Conservation (phyloP, 1,284 basidiomycete species). For the Takashimella tepidaria region DNA sequence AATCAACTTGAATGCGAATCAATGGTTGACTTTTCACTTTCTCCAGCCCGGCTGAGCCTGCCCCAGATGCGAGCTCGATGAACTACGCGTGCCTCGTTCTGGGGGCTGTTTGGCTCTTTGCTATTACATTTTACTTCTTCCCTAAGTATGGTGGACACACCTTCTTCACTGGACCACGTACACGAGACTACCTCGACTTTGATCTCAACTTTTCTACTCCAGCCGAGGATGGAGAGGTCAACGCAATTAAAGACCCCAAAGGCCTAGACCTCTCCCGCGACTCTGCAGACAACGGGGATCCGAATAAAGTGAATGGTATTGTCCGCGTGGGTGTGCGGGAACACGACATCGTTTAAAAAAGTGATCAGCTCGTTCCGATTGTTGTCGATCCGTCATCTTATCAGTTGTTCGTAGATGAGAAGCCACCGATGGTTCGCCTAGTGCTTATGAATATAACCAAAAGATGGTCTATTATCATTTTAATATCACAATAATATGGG, state of each 20-base stretch:
- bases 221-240: not conserved
- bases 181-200: not conserved
- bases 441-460: no score
- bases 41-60: conserved; percentile 32
- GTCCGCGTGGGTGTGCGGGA: not conserved
- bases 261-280: not conserved
- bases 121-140: conserved; percentile 29
- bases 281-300: not conserved
- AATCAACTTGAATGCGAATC: not conserved
- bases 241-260: not conserved
- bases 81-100: conserved; percentile 38
- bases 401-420: no score
- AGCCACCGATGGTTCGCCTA: no score
- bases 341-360: not conserved
- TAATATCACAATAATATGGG: no score
- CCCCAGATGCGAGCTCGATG: conserved; percentile 28
- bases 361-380: not conserved
- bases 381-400: no score
- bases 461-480: no score
- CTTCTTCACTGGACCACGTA: conserved; percentile 23
- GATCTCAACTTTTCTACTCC: not conserved
- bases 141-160: conserved; percentile 40
- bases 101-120: conserved; percentile 35
- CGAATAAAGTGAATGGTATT: not conserved
- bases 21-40: no score